Evolutionary conservation across 2,329 filamentous ascomycete genomes (phyloP), one percentile per base, ranked within the genome.

Genomic region (Penicillium sp.): DNA sequence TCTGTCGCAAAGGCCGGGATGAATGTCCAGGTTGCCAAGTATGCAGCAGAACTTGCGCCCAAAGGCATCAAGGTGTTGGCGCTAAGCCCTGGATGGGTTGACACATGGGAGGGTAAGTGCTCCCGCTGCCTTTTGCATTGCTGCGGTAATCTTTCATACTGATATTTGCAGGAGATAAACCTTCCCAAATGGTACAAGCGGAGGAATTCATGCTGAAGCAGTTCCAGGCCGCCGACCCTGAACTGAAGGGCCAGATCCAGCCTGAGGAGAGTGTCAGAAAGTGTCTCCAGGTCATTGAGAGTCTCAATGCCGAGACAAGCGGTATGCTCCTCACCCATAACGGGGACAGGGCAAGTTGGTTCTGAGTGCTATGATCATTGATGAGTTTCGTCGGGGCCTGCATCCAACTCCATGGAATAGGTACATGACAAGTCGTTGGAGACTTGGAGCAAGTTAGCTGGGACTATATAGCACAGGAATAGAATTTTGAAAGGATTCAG

Each of bases 1-100:
- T 63, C 73, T 10, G 67, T 73, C 22, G 69, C 69, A 34, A 82
- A 82, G 61, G 76, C 73, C 0, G 78, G 72, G 1, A 61, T 78
- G 62, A 82, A 80, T 61, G 67, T 79, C 17, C 58, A 73, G 1
- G 69, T 78, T 3, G 75, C 76, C 10, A 81, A 81, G 66, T 80
- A 77, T 60, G 72, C 70, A 2, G 75, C 69, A 2, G 70, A 77
- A 57, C 71, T 65, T 64, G 65, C 66, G 42, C 64, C 63, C 10
- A 63, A 67, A n/a, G 70, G 72, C 14, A 74, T 76, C 58, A 72
- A 71, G 59, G 70, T 72, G 37, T 54, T 76, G 57, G 70, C 69
- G 41, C 35, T 75, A 51, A 75, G 73, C 59, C 74, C 74, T 17
- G 74, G 74, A 57, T 73, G 54, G 57, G 60, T 62, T n/a, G 47